Evolutionary conservation across 163 green algal species (phyloP), one percentile per base, ranked within the genome.

Genomic region (Chlamydomonas reinhardtii): DNA sequence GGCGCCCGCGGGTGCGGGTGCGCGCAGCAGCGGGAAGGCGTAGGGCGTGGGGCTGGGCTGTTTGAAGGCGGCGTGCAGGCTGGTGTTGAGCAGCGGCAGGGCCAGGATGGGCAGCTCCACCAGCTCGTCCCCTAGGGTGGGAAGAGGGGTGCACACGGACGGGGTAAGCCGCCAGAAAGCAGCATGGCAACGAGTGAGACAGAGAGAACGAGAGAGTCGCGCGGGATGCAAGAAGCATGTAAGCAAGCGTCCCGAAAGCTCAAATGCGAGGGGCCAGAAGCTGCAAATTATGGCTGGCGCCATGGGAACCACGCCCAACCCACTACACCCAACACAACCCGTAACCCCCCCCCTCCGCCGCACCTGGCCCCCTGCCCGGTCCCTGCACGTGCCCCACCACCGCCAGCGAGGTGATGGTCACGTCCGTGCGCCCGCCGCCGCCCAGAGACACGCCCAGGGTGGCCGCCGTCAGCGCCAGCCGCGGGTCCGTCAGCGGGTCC

Each of bases 101-200:
- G 90, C 80, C 65, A 93, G 87, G 15, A 89, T 70, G 25, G 90
- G 90, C 54, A 93, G 72, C 31, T 75, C 65, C 29, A 93, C 83
- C 66, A 91, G 88, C 15, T 82, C 77, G 35, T 93, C 90, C 12
- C 90, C 88, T 92, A 79, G 35, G 35, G 22, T 15, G 35, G 35
- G 22, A 2, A 4, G 35, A 35, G 69, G 1, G 24, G 69, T 8
- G 39, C 5, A 14, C 22, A 15, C 34, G 35, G 22, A 20, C 15
- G 24, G 14, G 3, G 35, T n/a, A 43, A 12, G 66, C 6, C 14
- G 31, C 8, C 19, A 64, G 56, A 6, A 29, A 12, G 56, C 19
- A 64, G 20, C 56, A 25, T 4, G 39, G 39, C 39, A 48, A 14
- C 5, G 5, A 8, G 39, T 48, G 39, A 8, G 39, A 48, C 5